Evolutionary conservation across 257 asterid species (phyloP), one percentile per base, ranked within the genome.

Genomic region (Ilex asprella): DNA sequence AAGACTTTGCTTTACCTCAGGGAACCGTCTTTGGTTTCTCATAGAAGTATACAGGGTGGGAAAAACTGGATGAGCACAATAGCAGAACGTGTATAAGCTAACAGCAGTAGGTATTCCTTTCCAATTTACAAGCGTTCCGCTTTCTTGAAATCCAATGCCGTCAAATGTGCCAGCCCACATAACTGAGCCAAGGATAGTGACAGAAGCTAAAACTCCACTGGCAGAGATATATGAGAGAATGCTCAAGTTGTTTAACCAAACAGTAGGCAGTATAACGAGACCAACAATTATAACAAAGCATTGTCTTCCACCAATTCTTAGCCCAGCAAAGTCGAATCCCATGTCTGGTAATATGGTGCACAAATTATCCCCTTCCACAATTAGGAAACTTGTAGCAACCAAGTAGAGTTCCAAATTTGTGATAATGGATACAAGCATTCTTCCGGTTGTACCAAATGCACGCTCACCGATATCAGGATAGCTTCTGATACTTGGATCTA

Each of bases 311-410:
- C 82, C 77, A 15, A 91, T 21, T 21, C 27, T 21, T 21, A 21
- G 27, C 27, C 27, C 27, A 21, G 27, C 27, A 21, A 21, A 21
- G 27, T 21, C 27, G 27, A 51, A 69, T 0, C 68, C 70, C 10
- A 80, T 4, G 5, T 70, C 51, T 0, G 96, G 96, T 1, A 80
- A 65, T 15, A 91, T 52, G 72, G 75, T 74, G 16, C 73, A 41
- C 6, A 91, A 47, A 50, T 88, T 91, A 50, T 88, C 98, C 6
- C 96, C 98, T 56, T 83, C 95, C 0, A 91, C 80, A 58, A 91
- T 88, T 81, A 91, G 66, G 81, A 91, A 91, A 61, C 96, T 96
- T 0, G 94, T 81, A 0, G 97, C 95, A 0, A 91, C 98, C 76
- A 91, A 66, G 67, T 79, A 91, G 30, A 88, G 86, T 63, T 91